Evolutionary conservation across 495 filamentous ascomycete genomes (phyloP).

Genomic region (Glonium stellatum): DNA sequence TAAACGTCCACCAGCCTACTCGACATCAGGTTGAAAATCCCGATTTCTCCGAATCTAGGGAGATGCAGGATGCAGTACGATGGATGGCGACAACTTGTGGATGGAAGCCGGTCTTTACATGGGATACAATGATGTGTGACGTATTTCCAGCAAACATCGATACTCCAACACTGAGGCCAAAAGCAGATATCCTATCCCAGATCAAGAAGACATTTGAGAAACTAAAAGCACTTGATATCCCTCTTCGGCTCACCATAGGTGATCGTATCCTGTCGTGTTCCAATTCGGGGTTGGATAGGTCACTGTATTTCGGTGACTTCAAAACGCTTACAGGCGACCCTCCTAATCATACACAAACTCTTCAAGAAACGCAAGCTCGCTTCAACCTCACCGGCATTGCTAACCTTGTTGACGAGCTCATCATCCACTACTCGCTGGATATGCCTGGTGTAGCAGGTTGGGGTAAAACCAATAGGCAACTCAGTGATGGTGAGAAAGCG

Average conservation of each 20-base stretch:
- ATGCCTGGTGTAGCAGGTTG: constrained; percentile 20
- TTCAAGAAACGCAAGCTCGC: constrained; percentile 16
- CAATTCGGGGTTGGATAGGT: constrained; percentile 17
- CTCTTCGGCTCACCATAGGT: constrained; percentile 19
- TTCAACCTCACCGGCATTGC: constrained; percentile 25
- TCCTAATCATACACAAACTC: constrained; percentile 9
- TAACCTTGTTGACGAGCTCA: constrained; percentile 24
- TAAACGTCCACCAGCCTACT: constrained; percentile 17
- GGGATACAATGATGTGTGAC: constrained; percentile 24
- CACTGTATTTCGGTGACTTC: constrained; percentile 22
- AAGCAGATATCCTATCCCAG: constrained; percentile 13
- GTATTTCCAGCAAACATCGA: constrained; percentile 23
- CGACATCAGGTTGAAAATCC: neutral
- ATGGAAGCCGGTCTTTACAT: constrained; percentile 20
- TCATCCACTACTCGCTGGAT: constrained; percentile 23
- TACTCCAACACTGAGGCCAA: constrained; percentile 11
- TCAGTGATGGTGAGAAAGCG: constrained; percentile 7
- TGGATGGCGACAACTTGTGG: constrained; percentile 18
- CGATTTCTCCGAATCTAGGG: constrained; percentile 8
- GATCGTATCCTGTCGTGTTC: constrained; percentile 12
- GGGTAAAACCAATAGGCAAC: constrained; percentile 5
- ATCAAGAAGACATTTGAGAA: constrained; percentile 15
- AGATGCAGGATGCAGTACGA: constrained; percentile 16
- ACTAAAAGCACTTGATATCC: constrained; percentile 15
- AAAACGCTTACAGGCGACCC: constrained; percentile 16